Base-by-base conservation (phyloP, 75 land plant species). In the Ceratopteris richardii region DNA sequence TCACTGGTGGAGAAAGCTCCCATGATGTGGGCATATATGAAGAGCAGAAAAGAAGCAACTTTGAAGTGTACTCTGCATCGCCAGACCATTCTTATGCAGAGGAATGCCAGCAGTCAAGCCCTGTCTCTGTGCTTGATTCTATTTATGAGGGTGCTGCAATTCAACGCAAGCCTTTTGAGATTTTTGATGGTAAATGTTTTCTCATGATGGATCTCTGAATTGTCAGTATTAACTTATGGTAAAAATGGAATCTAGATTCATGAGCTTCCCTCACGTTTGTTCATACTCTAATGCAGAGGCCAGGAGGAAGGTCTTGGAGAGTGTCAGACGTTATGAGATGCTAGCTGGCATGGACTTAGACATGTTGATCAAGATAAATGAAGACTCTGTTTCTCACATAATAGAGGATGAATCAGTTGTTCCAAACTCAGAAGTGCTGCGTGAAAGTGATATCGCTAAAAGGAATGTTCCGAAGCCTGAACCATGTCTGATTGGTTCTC, bases 71-170 rank as follows among this genome's bases (percentile, higher is more conserved):
- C 21, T n/a, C 48, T 17, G 14, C 3, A 17, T n/a, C 48, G 4
- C 3, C n/a, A 2, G 48, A 46, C 21, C 21, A 20, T 20, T n/a
- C 48, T 2, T 46, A 20, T 20, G 48, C 21, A 20, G 48, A 46
- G n/a, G 48, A 46, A 14, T 46, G 4, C 48, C 48, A 46, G 48
- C 48, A 46, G 48, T 46, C 21, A 5, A 46, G 48, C 48, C 48
- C 48, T 46, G 48, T 46, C 3, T 46, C 48, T 2, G 48, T 46
- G n/a, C 48, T 46, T n/a, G 48, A 46, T 14, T 2, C 14, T 2
- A 17, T 20, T 14, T 46, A 46, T n/a, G 48, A 46, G 14, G 3
- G 4, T 14, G 4, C 12, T 14, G 14, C 48, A n/a, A 14, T 20
- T 46, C n/a, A 5, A 7, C 14, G 12, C 4, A 46, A 46, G 14